Conservation (phyloP, 1,284 basidiomycete species). For the Amylostereum areolatum region DNA sequence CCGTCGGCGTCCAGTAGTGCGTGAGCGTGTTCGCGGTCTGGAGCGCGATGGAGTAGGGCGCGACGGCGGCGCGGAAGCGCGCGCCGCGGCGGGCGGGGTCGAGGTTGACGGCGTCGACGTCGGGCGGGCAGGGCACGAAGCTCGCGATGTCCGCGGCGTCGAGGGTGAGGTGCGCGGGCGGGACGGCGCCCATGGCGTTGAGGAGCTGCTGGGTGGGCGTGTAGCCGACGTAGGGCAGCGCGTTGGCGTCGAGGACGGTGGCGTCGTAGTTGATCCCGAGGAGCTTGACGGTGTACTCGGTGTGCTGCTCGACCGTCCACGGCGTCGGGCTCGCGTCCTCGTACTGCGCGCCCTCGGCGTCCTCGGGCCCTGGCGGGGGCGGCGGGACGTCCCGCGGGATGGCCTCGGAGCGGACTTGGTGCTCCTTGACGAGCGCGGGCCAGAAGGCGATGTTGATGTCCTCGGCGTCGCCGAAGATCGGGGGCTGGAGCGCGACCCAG, state of each 20-base stretch:
- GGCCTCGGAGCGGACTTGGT: conserved; percentile 33
- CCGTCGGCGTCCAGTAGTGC: conserved; percentile 60
- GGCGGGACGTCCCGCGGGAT: conserved; percentile 10
- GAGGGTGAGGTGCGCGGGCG: conserved; percentile 40
- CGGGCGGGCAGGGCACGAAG: conserved; percentile 43
- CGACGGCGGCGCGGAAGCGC: conserved; percentile 39
- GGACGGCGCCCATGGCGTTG: conserved; percentile 36
- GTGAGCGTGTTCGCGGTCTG: conserved; percentile 58
- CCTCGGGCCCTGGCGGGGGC: neutral
- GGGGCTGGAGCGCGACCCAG: conserved; percentile 57
- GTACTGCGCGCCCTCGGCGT: neutral
- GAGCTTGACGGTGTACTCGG: conserved; percentile 57
- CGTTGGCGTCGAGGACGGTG: conserved; percentile 42
- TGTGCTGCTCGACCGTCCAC: conserved; percentile 54
- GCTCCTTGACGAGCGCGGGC: conserved; percentile 64
- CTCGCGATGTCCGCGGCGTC: conserved; percentile 29
- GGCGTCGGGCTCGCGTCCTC: conserved; percentile 18
- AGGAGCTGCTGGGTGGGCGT: conserved; percentile 46
- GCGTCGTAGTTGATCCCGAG: conserved; percentile 46
- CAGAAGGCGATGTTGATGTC: conserved; percentile 51
- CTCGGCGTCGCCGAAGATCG: conserved; percentile 36
- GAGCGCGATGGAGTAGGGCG: conserved; percentile 60
- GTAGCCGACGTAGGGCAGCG: conserved; percentile 69
- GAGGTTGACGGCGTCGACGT: conserved; percentile 5
- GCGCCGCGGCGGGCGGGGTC: conserved; percentile 4